Base-by-base conservation (phyloP, 306 rosid genomes). In the Citrullus colocynthis region DNA sequence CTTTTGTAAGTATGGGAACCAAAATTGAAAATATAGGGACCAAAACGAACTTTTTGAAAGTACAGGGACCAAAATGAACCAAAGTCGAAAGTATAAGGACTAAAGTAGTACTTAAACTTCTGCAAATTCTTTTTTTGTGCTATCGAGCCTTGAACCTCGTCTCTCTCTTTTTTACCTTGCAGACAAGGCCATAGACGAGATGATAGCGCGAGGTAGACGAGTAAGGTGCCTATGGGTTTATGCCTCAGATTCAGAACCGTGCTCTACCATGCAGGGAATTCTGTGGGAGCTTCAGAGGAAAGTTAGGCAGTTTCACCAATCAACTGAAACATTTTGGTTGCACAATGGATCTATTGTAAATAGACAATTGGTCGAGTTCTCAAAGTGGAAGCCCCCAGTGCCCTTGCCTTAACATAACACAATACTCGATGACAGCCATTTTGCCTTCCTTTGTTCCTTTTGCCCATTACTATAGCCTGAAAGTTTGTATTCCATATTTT, bases 261-360 rank as follows among this genome's bases (percentile, higher is more conserved):
- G 99, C 82, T 96, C 98, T 5, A 97, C 98, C 81, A 86, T 91
- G 96, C 90, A 83, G 56, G 99, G 90, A 70, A 88, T 92, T 73
- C 75, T 92, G 87, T 91, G 97, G 99, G 99, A 96, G 72, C 96
- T 96, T 74, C 96, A 92, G 84, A 91, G 98, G 84, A 96, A 96
- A 88, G 89, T 88, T 6, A 87, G 98, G 86, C 85, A 83, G 64
- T 96, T 96, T 86, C 97, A 96, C 81, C 97, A 92, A 54, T 96
- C 99, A 60, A 85, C 88, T 28, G 98, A 91, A 89, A 92, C 98
- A 60, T 96, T 96, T 80, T 96, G 99, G 99, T 79, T 96, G 84
- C 98, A 91, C 76, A 88, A 96, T 61, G 93, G 89, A 70, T 87
- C 99, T 21, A 32, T 86, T 78, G 89, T 92, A 77, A 88, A 92